Conservation (phyloP, 2,329 filamentous ascomycete species). For the Aspergillus ibericus region DNA sequence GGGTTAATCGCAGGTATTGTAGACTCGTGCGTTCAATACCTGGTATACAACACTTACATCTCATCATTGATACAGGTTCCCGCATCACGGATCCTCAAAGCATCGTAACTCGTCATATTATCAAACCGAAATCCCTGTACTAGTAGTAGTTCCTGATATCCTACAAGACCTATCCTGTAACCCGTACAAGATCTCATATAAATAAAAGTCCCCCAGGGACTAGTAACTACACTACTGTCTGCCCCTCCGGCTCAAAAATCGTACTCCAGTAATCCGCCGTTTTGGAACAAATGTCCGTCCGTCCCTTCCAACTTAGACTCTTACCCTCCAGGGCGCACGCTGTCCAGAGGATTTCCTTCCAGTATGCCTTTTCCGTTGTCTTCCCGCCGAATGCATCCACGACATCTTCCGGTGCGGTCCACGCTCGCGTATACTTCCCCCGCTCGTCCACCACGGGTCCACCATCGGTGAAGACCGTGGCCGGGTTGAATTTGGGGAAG, state of each 20-base stretch:
- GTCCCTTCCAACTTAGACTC: constrained; percentile 27
- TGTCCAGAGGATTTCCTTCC: constrained; percentile 28
- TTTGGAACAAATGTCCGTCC: constrained; percentile 16
- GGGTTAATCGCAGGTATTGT: too few species aligned
- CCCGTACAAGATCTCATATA: background rate
- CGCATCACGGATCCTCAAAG: too few species aligned
- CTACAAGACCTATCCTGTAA: background rate
- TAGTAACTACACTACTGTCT: too few species aligned
- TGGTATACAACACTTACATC: too few species aligned
- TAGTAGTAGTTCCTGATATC: background rate
- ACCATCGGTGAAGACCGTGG: constrained; percentile 28
- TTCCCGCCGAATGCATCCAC: constrained; percentile 29
- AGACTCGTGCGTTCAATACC: too few species aligned
- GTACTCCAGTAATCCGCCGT: constrained; percentile 18
- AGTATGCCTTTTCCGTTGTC: constrained; percentile 32
- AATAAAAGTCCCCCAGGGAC: too few species aligned
- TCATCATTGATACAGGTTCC: too few species aligned
- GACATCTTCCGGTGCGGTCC: constrained; percentile 26
- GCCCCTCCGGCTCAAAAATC: constrained; percentile 18
- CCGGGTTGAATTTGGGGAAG: constrained; percentile 33
- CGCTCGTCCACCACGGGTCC: constrained; percentile 23
- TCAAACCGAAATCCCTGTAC: background rate
- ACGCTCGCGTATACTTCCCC: constrained; percentile 20
- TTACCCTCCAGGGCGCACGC: constrained; percentile 29
- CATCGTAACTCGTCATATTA: background rate